Evolutionary conservation across 495 filamentous ascomycete species (phyloP).

Genomic region (Aspergillus haitiensis): DNA sequence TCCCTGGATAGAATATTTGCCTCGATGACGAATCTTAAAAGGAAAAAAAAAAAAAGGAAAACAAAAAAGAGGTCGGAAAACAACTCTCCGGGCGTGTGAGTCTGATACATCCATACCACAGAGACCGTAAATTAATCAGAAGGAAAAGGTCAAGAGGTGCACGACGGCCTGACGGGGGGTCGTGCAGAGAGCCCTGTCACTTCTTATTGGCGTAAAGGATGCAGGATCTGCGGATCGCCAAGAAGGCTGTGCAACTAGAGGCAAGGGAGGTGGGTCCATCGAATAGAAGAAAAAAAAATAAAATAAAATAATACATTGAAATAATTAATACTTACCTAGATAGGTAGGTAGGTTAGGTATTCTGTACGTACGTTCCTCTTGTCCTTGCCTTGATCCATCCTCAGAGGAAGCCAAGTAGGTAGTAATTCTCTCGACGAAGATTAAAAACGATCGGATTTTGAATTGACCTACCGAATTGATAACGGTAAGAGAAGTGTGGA

Average conservation of each 20-base stretch:
- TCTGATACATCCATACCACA: background rate
- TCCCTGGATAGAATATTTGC: background rate
- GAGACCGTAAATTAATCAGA: slow-evolving; percentile 2
- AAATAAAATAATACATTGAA: too few species aligned
- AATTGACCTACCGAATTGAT: slow-evolving; percentile 1
- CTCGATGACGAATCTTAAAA: background rate
- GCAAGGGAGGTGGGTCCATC: slow-evolving; percentile 20
- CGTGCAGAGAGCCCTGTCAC: slow-evolving; percentile 10
- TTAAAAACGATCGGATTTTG: slow-evolving; percentile 3
- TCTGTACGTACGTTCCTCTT: too few species aligned
- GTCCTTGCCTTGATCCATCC: too few species aligned
- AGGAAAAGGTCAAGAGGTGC: slow-evolving; percentile 13
- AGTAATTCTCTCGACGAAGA: background rate
- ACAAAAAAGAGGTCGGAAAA: slow-evolving; percentile 10
- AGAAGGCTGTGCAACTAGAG: slow-evolving; percentile 27
- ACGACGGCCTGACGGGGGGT: slow-evolving; percentile 27
- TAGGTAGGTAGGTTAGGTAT: too few species aligned
- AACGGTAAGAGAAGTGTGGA: background rate
- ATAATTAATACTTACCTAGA: too few species aligned
- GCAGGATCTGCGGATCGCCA: slow-evolving; percentile 29
- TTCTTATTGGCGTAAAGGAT: slow-evolving; percentile 16
- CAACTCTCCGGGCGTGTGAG: slow-evolving; percentile 6
- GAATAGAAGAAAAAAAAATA: too few species aligned
- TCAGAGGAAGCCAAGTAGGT: too few species aligned
- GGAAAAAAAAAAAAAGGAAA: too few species aligned